These are phyloP conservation scores for Botryotinia convoluta DNA, from an alignment of 2,329 filamentous ascomycete genomes.

Conservation along the genomic window DNA sequence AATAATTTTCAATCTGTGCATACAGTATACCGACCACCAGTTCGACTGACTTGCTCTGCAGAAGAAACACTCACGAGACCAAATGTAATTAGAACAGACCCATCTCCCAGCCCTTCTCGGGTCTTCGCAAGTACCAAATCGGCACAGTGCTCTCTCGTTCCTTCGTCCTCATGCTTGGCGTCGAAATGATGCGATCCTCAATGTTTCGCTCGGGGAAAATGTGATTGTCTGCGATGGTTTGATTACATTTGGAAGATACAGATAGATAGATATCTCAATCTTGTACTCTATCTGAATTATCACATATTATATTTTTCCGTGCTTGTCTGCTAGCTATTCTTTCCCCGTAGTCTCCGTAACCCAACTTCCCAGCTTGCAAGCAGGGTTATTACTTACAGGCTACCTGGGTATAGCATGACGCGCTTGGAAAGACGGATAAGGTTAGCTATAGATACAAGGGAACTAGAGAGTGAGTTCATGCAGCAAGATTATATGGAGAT, in stretches of 20 bases:
- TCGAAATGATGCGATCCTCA: not conserved
- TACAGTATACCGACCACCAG: not conserved
- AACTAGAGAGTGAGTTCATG: not conserved
- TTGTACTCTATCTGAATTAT: not conserved
- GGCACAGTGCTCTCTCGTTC: not conserved
- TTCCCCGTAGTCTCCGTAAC: not conserved
- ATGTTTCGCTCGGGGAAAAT: not conserved
- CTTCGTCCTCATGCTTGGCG: not conserved
- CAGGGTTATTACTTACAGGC: not conserved
- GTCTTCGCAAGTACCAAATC: not conserved
- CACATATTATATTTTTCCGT: not conserved
- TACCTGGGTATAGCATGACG: not conserved
- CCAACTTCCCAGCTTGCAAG: not conserved
- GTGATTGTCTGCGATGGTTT: not conserved
- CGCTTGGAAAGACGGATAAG: not conserved
- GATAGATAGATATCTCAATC: not conserved
- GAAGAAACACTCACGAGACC: slow-evolving; percentile 13
- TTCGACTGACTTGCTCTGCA: not conserved
- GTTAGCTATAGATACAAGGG: not conserved
- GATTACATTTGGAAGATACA: not conserved
- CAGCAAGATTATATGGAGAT: not conserved
- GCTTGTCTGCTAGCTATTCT: not conserved
- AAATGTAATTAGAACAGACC: slow-evolving; percentile 1
- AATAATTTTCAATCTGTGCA: not conserved
- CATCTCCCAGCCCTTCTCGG: not conserved